These are phyloP conservation scores for Verticillium klebahnii DNA, from an alignment of 2,329 filamentous ascomycete genomes.

Conservation along the genomic window DNA sequence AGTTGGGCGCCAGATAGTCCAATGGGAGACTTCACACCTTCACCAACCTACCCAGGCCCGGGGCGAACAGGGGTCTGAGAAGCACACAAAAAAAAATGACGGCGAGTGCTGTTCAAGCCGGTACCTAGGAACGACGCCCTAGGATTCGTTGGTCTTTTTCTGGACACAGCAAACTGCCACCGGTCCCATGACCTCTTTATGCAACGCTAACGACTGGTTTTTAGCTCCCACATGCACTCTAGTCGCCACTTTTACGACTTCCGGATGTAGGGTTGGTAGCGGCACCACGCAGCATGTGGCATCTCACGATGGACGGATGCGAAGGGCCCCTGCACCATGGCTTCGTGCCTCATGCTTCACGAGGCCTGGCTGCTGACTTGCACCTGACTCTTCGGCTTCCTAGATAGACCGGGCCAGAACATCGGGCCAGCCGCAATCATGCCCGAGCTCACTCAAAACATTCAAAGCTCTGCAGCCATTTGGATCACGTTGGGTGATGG, in stretches of 20 bases:
- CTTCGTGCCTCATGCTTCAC: neutral
- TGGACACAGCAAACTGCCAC: conserved; percentile 11
- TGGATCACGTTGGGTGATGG: neutral
- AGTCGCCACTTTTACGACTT: conserved; percentile 3
- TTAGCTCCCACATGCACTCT: conserved; percentile 12
- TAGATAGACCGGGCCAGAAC: neutral
- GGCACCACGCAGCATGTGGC: neutral
- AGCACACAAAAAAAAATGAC: neutral
- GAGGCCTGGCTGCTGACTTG: neutral
- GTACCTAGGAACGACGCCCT: conserved; percentile 9
- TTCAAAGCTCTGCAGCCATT: neutral
- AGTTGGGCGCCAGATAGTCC: conserved; percentile 2
- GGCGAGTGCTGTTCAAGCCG: conserved; percentile 5
- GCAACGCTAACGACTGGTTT: conserved; percentile 14
- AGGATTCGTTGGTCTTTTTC: conserved; percentile 10
- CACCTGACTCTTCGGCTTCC: neutral
- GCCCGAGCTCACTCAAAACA: neutral
- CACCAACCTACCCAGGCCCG: neutral
- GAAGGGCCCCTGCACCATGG: neutral
- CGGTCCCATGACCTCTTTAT: conserved; percentile 15
- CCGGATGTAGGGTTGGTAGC: neutral
- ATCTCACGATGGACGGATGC: neutral
- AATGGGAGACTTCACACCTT: neutral
- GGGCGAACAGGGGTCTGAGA: neutral
- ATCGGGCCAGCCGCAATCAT: neutral